Conservation (phyloP, 164 flowering plant species). For the Warburgia ugandensis region DNA sequence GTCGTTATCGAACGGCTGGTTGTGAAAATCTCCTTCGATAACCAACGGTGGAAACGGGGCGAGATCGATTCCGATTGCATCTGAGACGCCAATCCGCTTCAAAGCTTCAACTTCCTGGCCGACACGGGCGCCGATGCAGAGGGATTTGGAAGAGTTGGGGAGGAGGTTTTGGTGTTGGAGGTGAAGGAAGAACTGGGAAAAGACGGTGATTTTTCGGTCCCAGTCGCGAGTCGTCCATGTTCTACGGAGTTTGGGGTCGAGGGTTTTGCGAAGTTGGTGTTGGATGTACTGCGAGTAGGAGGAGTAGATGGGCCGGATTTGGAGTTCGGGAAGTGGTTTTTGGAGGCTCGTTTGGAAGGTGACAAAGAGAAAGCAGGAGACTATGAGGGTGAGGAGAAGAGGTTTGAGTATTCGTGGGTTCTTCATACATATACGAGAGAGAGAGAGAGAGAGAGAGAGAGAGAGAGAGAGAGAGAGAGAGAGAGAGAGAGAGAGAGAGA, state of each 20-base stretch:
- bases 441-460: not conserved
- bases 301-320: slow-evolving; percentile 62
- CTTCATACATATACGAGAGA: not conserved
- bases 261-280: slow-evolving; percentile 72
- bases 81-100: slow-evolving; percentile 48
- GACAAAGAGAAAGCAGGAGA: slow-evolving; percentile 13
- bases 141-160: slow-evolving; percentile 38
- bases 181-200: slow-evolving; percentile 34
- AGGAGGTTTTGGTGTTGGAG: slow-evolving; percentile 31
- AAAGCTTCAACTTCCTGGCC: slow-evolving; percentile 83
- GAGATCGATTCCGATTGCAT: slow-evolving; percentile 67
- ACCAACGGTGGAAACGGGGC: slow-evolving; percentile 79
- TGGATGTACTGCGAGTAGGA: slow-evolving; percentile 63
- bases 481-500: too few relatives aligned
- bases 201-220: slow-evolving; percentile 66
- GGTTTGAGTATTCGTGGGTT: slow-evolving; percentile 15
- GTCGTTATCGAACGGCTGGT: slow-evolving; percentile 54
- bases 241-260: slow-evolving; percentile 55
- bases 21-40: slow-evolving; percentile 59
- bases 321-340: slow-evolving; percentile 22
- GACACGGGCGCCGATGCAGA: slow-evolving; percentile 70
- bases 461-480: too few relatives aligned
- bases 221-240: slow-evolving; percentile 85
- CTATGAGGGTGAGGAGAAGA: slow-evolving; percentile 32
- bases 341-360: slow-evolving; percentile 6